These are phyloP conservation scores for Diaporthe vexans DNA, from an alignment of 2,329 filamentous ascomycete genomes.

Conservation along the genomic window DNA sequence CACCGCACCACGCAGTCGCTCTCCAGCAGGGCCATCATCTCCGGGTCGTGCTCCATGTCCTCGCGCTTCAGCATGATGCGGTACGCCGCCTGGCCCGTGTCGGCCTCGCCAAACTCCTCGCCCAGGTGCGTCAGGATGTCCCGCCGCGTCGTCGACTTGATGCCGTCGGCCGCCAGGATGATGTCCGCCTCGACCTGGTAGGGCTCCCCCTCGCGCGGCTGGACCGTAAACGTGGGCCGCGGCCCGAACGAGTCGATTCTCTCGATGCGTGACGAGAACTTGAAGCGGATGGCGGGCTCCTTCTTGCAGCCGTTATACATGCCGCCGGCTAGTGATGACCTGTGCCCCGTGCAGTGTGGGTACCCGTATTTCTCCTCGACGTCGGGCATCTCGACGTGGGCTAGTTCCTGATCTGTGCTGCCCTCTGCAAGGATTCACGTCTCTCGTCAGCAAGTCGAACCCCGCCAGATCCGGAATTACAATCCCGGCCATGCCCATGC, in stretches of 20 bases:
- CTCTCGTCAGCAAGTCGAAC: slow-evolving; percentile 2
- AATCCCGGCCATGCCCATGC: not conserved
- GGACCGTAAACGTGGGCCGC: slow-evolving; percentile 70
- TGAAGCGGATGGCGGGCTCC: slow-evolving; percentile 74
- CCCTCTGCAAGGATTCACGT: slow-evolving; percentile 65
- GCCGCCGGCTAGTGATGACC: slow-evolving; percentile 77
- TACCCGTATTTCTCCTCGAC: slow-evolving; percentile 78
- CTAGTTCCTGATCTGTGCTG: slow-evolving; percentile 76
- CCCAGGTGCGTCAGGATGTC: slow-evolving; percentile 68
- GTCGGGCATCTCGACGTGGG: slow-evolving; percentile 77
- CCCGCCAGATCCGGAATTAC: not conserved
- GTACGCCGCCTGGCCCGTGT: slow-evolving; percentile 84
- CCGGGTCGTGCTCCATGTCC: slow-evolving; percentile 74
- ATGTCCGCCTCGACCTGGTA: slow-evolving; percentile 68
- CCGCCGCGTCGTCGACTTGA: slow-evolving; percentile 65
- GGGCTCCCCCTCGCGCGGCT: slow-evolving; percentile 68
- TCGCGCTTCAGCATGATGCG: slow-evolving; percentile 81
- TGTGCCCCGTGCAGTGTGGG: slow-evolving; percentile 85
- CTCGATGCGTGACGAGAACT: slow-evolving; percentile 72
- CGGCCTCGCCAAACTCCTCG: slow-evolving; percentile 68
- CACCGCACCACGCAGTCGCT: slow-evolving; percentile 78
- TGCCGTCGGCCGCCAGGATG: slow-evolving; percentile 67
- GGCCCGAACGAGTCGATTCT: slow-evolving; percentile 71
- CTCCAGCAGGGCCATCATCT: slow-evolving; percentile 77
- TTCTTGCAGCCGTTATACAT: slow-evolving; percentile 79